Evolutionary conservation across 257 asterid species (phyloP).

Genomic region (Nemophila menziesii): DNA sequence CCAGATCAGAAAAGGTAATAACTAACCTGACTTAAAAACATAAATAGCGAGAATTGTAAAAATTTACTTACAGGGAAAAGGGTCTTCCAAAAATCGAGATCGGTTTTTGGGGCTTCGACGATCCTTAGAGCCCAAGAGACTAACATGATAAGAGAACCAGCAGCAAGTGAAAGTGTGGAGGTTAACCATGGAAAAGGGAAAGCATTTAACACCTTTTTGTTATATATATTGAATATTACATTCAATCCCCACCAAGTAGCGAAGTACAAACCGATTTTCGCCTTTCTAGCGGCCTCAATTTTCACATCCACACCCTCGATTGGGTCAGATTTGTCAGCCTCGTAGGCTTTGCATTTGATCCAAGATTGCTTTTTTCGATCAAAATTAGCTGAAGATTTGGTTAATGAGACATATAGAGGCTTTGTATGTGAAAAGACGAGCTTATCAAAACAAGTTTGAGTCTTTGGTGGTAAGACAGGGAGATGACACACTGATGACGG

Average conservation of each 20-base stretch:
- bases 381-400: conserved; percentile 9
- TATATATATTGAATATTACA: conserved; percentile 80
- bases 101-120: conserved; percentile 81
- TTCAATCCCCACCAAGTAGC: conserved; percentile 96
- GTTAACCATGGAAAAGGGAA: conserved; percentile 89
- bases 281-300: conserved; percentile 58
- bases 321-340: conserved; percentile 59
- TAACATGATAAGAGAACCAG: conserved; percentile 86
- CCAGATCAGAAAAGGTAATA: conserved; percentile 1
- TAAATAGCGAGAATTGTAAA: no score
- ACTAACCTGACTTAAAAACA: no score
- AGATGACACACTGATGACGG: conserved; percentile 10
- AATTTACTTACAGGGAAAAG: conserved; percentile 64
- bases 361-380: conserved; percentile 16
- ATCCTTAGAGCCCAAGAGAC: conserved; percentile 77
- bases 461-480: conserved; percentile 19
- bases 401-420: conserved; percentile 37
- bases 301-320: conserved; percentile 23
- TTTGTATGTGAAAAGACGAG: conserved; percentile 22
- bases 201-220: conserved; percentile 86
- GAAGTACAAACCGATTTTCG: conserved; percentile 77
- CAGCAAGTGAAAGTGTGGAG: conserved; percentile 81
- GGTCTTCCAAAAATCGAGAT: conserved; percentile 91
- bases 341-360: conserved; percentile 56
- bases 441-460: conserved; percentile 19